Evolutionary conservation across 2,329 filamentous ascomycete genomes (phyloP), one percentile per base, ranked within the genome.

Genomic region (Trichoderma gracile): DNA sequence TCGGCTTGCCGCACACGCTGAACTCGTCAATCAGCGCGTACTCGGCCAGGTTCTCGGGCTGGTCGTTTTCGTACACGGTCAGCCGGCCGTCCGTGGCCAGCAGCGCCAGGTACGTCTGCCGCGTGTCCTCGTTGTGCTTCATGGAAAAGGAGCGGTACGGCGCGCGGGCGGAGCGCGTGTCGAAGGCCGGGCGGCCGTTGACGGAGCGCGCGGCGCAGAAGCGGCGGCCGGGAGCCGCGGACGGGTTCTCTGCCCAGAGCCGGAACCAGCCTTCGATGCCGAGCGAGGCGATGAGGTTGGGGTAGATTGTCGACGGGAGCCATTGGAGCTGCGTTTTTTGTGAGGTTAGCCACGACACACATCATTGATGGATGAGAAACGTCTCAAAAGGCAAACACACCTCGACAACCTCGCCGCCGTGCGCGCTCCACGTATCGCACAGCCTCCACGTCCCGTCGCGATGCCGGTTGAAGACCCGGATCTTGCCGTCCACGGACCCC

Each of bases 161-260:
- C 1, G 76, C 72, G 42, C 80, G 87, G 74, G 78, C 83, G 79
- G 80, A 85, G 59, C 83, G 79, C 40, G 81, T 83, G 69, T 86
- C 84, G 56, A 84, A 86, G 12, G 83, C 82, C 3, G 83, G 80
- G 49, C 80, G 83, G 52, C 81, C 78, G 58, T 73, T 76, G 40
- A 77, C 77, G 46, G 77, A 73, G 17, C 81, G 91, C 17, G 75
- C 76, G 80, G 78, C 83, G 73, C 89, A 91, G 81, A 97, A 98
- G 58, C 93, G 89, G 38, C 90, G 87, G 38, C 93, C 92, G 0
- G 89, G 88, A 1, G 90, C 84, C 55, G 95, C 90, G 1, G 89
- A 90, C 17, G 90, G 88, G 77, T 97, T 92, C 78, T 97, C 94
- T 66, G 91, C 89, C 94, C 94, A 98, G 68, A 98, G 83, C 74